These are phyloP conservation scores for Paraphoma sp. DNA, from an alignment of 2,329 filamentous ascomycete species.

Conservation along the genomic window DNA sequence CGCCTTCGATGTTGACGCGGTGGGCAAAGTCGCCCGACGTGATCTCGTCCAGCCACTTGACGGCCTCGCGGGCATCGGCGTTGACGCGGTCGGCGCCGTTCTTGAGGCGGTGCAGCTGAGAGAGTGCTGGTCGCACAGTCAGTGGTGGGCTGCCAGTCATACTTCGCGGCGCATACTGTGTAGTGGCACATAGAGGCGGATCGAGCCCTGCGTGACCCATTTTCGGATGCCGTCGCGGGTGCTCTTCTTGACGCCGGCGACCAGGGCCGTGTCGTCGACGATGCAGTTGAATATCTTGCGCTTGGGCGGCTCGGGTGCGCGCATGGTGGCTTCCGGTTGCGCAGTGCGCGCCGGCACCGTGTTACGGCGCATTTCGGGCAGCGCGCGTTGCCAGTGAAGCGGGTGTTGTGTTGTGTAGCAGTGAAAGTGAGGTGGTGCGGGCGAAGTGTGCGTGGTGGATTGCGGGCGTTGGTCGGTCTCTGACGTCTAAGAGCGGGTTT, in stretches of 20 bases:
- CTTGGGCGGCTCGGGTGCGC: conserved; percentile 37
- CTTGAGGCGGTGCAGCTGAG: conserved; percentile 54
- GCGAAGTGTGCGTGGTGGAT: conserved; percentile 1
- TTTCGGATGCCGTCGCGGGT: conserved; percentile 60
- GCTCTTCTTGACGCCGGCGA: conserved; percentile 59
- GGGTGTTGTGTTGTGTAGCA: conserved; percentile 10
- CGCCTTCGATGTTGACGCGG: conserved; percentile 55
- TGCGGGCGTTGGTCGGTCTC: conserved; percentile 6
- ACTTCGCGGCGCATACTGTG: conserved; percentile 50
- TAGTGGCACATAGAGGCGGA: conserved; percentile 59
- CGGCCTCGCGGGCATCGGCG: conserved; percentile 55
- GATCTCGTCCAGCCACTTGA: conserved; percentile 59
- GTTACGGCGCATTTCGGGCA: conserved; percentile 40
- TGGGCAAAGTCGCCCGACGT: conserved; percentile 49
- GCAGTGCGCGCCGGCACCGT: conserved; percentile 35
- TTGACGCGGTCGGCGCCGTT: conserved; percentile 50
- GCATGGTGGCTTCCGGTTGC: conserved; percentile 32
- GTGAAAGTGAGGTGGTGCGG: conserved; percentile 6
- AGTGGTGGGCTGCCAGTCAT: conserved; percentile 16
- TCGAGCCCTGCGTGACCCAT: conserved; percentile 58
- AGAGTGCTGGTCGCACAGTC: conserved; percentile 48
- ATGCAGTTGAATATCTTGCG: conserved; percentile 62
- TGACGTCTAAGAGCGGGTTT: conserved; percentile 19
- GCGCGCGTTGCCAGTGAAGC: conserved; percentile 6
- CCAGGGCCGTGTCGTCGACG: conserved; percentile 59